Evolutionary conservation across 2,329 filamentous ascomycete species (phyloP), one percentile per base, ranked within the genome.

Genomic region (Cytospora leucostoma): DNA sequence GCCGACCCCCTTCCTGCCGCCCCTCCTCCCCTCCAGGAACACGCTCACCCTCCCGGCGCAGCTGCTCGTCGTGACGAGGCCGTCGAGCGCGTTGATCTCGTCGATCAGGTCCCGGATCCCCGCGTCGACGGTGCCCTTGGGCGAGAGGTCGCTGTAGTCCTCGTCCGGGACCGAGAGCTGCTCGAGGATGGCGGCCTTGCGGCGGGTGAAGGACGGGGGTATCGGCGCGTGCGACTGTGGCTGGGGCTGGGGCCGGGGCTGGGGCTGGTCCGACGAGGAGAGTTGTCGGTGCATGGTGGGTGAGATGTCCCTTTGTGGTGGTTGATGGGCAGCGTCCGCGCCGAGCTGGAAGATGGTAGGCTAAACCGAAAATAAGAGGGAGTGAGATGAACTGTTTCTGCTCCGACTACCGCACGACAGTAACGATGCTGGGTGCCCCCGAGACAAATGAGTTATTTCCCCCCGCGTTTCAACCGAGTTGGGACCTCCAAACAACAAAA

Each of bases 11-110:
- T 32, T 68, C 10, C 65, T 67, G 6, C 67, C 15, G 32, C 68
- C 67, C 69, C 86, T 89, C 52, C 78, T 79, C 0, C 93, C 93
- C 77, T 97, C 94, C 0, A 96, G 79, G 71, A 96, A 98, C 4
- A 97, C 90, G 67, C 90, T 93, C 54, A 96, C 85, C 59, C 94
- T 82, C 0, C 94, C 94, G 2, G 92, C 91, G 74, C 94, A 98
- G 75, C 93, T 97, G 76, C 93, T 97, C 3, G 93, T 97, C 1
- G 94, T 97, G 38, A 96, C 92, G 49, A 93, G 84, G 1, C 91
- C 92, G 1, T 88, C 83, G 7, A 89, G 72, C 1, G 71, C 74
- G 75, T 98, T 98, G 73, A 98, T 89, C 68, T 90, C 86, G 57
- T 83, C 82, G 65, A 98, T 93, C 60, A 97, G 79, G 27, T 88